Conservation (phyloP, 2,329 filamentous ascomycete species). For the Triangularia setosa region DNA sequence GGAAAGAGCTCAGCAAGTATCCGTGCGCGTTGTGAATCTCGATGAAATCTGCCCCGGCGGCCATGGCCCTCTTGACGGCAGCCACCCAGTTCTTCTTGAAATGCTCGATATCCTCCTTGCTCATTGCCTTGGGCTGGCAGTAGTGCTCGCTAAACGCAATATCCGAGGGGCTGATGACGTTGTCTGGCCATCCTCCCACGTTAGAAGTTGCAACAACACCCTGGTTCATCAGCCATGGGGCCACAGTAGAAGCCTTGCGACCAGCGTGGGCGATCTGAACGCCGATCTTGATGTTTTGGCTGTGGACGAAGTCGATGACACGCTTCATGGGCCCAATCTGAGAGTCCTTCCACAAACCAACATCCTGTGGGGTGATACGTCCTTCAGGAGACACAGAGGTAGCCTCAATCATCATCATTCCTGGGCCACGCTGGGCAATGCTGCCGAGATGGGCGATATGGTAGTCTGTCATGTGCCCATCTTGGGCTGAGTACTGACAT, state of each 20-base stretch:
- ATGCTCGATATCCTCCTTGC: conserved; percentile 59
- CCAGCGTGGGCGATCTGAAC: conserved; percentile 71
- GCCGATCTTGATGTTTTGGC: conserved; percentile 59
- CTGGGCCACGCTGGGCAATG: conserved; percentile 65
- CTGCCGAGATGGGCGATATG: conserved; percentile 70
- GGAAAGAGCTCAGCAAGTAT: conserved; percentile 68
- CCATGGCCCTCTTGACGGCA: conserved; percentile 51
- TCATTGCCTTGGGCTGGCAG: conserved; percentile 56
- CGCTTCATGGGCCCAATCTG: conserved; percentile 35
- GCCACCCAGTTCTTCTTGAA: conserved; percentile 58
- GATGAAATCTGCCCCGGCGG: conserved; percentile 63
- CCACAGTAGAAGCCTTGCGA: conserved; percentile 48
- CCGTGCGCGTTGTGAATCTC: conserved; percentile 77
- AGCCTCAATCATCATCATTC: conserved; percentile 64
- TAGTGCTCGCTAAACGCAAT: conserved; percentile 28
- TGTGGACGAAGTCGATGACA: conserved; percentile 42
- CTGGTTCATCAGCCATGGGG: conserved; percentile 53
- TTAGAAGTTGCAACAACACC: conserved; percentile 46
- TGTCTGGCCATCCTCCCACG: conserved; percentile 42
- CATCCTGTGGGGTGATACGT: conserved; percentile 67
- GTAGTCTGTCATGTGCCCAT: conserved; percentile 65
- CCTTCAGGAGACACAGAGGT: conserved; percentile 64
- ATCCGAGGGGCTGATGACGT: conserved; percentile 33
- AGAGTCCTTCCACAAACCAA: conserved; percentile 28
- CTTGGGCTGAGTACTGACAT: conserved; percentile 44